Percentiles rank a stretch among this genome's conserved stretches.
phyloP scores from a whole-genome alignment of 768 basidiomycete genomes.

The Boletales sp. region DNA sequence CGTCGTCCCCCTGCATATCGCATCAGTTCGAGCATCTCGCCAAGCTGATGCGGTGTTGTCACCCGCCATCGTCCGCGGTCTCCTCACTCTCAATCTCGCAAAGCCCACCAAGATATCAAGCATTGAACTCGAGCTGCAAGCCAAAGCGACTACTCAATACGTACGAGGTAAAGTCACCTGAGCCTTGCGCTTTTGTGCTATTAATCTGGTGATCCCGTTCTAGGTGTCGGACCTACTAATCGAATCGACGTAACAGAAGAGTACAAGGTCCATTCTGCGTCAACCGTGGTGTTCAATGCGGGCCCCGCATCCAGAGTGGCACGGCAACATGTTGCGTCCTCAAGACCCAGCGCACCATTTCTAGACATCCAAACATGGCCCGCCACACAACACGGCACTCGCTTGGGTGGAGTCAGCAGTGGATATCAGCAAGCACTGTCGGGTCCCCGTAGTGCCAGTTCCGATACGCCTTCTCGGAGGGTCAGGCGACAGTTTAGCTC shows the following conservation, averaged over 20 bases:
- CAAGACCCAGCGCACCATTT: slow-evolving; percentile 15
- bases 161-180: slow-evolving; percentile 65
- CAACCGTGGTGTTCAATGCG: slow-evolving; percentile 71
- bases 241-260: slow-evolving; percentile 78
- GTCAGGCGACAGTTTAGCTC: slow-evolving; percentile 6
- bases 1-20: slow-evolving; percentile 60
- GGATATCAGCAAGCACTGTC: background rate
- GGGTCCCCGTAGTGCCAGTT: slow-evolving; percentile 8
- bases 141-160: slow-evolving; percentile 71
- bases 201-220: background rate
- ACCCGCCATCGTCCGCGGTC: slow-evolving; percentile 61
- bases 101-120: slow-evolving; percentile 86
- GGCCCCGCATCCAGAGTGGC: slow-evolving; percentile 33
- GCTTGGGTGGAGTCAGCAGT: background rate
- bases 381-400: background rate
- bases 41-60: slow-evolving; percentile 39
- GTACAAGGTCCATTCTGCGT: slow-evolving; percentile 67
- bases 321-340: slow-evolving; percentile 10
- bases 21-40: slow-evolving; percentile 33
- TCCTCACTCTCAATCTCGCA: slow-evolving; percentile 57
- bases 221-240: slow-evolving; percentile 59
- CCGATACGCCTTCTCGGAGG: slow-evolving; percentile 7
- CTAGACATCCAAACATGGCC: slow-evolving; percentile 1
- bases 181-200: background rate
- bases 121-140: slow-evolving; percentile 78